Conservation (phyloP, 2,329 filamentous ascomycete genomes). For the Elsinoe arachidis region DNA sequence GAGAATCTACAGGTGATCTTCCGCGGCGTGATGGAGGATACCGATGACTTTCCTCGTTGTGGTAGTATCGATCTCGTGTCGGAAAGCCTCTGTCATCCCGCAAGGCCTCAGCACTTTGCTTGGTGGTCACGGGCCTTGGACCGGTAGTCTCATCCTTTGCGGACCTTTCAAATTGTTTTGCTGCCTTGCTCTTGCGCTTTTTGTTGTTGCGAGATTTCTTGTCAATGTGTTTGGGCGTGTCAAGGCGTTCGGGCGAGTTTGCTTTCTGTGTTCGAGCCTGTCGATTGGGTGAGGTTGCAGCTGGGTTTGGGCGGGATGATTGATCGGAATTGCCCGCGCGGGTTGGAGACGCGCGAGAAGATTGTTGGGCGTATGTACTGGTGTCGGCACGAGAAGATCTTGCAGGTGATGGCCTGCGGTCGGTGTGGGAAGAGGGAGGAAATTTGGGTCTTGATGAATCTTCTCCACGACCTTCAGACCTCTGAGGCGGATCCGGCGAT, state of each 20-base stretch:
- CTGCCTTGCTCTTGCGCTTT: slow-evolving; percentile 5
- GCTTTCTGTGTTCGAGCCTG: not conserved
- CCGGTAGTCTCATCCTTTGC: not conserved
- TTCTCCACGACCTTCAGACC: not conserved
- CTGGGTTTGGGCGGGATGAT: not conserved
- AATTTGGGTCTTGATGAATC: not conserved
- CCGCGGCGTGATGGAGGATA: not conserved
- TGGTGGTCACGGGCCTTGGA: not conserved
- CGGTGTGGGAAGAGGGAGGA: slow-evolving; percentile 1
- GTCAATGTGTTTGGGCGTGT: not conserved
- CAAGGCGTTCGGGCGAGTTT: not conserved
- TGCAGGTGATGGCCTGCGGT: not conserved
- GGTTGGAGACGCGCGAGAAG: not conserved
- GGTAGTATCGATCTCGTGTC: not conserved
- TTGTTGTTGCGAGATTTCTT: not conserved
- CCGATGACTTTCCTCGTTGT: not conserved
- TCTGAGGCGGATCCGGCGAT: slow-evolving; percentile 5
- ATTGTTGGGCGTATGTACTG: not conserved
- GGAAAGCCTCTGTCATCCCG: not conserved
- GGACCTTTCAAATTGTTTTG: not conserved
- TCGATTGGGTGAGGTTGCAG: not conserved
- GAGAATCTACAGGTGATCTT: not conserved
- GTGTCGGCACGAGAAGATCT: not conserved
- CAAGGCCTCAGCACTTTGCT: not conserved
- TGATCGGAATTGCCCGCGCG: not conserved